Evolutionary conservation across 345 rosid species (phyloP).

Genomic region (Ceriops tagal): DNA sequence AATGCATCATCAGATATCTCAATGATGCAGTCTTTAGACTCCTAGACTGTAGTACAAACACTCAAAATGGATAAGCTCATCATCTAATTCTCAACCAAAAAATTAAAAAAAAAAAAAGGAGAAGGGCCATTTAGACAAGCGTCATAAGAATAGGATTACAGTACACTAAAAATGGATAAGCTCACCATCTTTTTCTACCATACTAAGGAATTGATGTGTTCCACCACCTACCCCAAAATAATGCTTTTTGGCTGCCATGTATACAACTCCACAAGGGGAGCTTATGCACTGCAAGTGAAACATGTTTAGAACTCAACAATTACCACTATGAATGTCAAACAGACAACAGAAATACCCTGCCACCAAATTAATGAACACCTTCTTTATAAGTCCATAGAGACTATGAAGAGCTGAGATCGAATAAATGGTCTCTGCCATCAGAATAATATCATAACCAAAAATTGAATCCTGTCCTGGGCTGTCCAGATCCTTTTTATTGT

Average conservation of each 20-base stretch:
- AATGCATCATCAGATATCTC: too few relatives aligned
- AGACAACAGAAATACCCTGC: background rate
- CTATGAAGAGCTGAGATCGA: constrained; percentile 59
- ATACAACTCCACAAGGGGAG: constrained; percentile 60
- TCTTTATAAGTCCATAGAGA: constrained; percentile 69
- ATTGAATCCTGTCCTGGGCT: constrained; percentile 20
- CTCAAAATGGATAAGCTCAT: constrained; percentile 34
- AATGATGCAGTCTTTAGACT: too few relatives aligned
- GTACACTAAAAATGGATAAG: constrained; percentile 2
- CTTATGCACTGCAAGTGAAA: constrained; percentile 47
- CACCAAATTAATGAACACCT: constrained; percentile 33
- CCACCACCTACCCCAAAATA: constrained; percentile 99
- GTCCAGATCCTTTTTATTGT: constrained; percentile 29
- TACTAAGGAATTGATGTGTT: constrained; percentile 70
- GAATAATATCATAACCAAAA: constrained; percentile 65
- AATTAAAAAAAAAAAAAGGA: too few relatives aligned
- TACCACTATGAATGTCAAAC: background rate
- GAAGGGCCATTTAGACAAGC: too few relatives aligned
- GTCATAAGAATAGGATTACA: background rate
- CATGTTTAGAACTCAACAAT: constrained; percentile 19
- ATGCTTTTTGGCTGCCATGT: constrained; percentile 87
- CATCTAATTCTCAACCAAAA: constrained; percentile 27
- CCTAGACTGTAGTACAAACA: background rate
- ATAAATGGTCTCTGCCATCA: constrained; percentile 93
- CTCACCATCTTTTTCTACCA: constrained; percentile 80